Conservation (phyloP, 2,329 filamentous ascomycete species). For the Coniella lustricola region DNA sequence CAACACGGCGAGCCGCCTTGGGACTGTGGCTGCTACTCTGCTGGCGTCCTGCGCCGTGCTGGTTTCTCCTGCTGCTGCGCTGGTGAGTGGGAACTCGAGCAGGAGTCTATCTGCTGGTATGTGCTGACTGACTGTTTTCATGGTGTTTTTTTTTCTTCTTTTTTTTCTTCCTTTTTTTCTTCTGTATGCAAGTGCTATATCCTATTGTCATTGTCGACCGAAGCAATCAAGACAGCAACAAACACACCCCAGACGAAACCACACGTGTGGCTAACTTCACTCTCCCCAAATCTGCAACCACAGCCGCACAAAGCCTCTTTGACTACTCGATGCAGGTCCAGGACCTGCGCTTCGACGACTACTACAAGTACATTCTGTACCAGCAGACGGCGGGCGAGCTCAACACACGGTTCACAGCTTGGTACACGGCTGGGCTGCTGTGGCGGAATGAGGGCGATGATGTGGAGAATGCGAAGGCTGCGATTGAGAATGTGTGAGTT, state of each 20-base stretch:
- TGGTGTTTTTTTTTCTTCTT: background rate
- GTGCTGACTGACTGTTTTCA: no score
- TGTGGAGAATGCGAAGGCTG: slow-evolving; percentile 27
- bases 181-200: no score
- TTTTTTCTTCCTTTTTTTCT: background rate
- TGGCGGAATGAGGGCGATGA: slow-evolving; percentile 29
- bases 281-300: background rate
- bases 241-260: no score
- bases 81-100: background rate
- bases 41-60: background rate
- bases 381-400: slow-evolving; percentile 33
- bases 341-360: slow-evolving; percentile 33
- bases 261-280: no score
- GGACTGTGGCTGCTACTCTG: background rate
- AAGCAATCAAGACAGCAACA: no score
- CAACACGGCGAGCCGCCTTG: background rate
- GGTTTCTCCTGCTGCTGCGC: background rate
- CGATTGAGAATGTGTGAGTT: slow-evolving; percentile 28
- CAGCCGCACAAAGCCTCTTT: slow-evolving; percentile 30
- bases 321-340: slow-evolving; percentile 33
- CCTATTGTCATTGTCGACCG: no score
- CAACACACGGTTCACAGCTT: slow-evolving; percentile 35
- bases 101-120: slow-evolving; percentile 5
- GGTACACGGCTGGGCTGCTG: slow-evolving; percentile 33
- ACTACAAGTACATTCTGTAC: slow-evolving; percentile 36